Conservation (phyloP, 768 basidiomycete species). For the Lactarius tabidus region DNA sequence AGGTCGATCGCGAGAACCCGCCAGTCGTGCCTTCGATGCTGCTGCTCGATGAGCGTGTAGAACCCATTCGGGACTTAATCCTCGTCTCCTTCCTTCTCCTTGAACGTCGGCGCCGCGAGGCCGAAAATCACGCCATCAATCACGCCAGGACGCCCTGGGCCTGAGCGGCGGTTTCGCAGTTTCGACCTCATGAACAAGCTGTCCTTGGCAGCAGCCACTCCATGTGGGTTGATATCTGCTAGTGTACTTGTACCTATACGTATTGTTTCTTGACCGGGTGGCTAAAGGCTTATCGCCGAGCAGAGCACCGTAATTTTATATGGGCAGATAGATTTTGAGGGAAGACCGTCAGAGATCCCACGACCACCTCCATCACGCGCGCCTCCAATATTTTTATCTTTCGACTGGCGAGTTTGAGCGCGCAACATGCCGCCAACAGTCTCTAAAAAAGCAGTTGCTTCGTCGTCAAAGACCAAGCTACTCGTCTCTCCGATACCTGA, state of each 20-base stretch:
- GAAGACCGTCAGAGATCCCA: too few species aligned
- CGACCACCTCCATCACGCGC: too few species aligned
- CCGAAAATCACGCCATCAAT: slow-evolving; percentile 11
- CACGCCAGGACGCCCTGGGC: neutral
- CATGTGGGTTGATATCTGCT: neutral
- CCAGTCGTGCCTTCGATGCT: slow-evolving; percentile 21
- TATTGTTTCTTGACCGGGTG: neutral
- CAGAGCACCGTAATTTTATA: neutral
- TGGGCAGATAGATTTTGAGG: too few species aligned
- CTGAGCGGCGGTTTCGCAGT: neutral
- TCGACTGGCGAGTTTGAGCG: too few species aligned
- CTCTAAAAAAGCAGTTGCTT: neutral
- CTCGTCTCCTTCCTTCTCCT: slow-evolving; percentile 23
- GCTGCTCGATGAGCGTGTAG: slow-evolving; percentile 19
- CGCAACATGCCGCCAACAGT: neutral
- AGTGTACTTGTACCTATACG: neutral
- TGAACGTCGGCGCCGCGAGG: slow-evolving; percentile 25
- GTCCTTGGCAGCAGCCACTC: neutral
- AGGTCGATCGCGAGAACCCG: slow-evolving; percentile 13
- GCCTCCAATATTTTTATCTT: too few species aligned
- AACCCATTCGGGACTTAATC: slow-evolving; percentile 20
- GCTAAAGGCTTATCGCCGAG: neutral
- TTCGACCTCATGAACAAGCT: neutral
- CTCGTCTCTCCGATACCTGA: slow-evolving; percentile 39
- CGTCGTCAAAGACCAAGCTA: slow-evolving; percentile 25